Evolutionary conservation across 1,284 basidiomycete genomes (phyloP).

Genomic region (Rhodotorula sp.): DNA sequence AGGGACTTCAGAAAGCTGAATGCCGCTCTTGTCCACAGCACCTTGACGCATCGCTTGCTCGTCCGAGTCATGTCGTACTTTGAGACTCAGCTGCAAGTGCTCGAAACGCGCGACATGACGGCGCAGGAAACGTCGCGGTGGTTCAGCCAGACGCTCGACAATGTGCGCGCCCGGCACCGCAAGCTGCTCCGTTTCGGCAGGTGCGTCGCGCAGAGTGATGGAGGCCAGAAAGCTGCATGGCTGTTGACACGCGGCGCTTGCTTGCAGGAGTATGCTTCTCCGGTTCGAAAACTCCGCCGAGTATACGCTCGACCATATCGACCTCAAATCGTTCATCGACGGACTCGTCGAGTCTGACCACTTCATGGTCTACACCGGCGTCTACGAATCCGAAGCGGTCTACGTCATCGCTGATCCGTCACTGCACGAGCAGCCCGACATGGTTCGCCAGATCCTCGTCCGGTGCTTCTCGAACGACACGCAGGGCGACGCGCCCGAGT

Average conservation of each 20-base stretch:
- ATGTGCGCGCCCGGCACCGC: slow-evolving; percentile 85
- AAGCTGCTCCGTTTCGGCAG: slow-evolving; percentile 91
- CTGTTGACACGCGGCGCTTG: background rate
- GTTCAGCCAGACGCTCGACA: slow-evolving; percentile 92
- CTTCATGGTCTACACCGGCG: slow-evolving; percentile 89
- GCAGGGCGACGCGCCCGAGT: slow-evolving; percentile 49
- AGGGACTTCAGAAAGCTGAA: background rate
- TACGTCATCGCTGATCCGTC: slow-evolving; percentile 85
- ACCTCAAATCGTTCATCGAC: slow-evolving; percentile 76
- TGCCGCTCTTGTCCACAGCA: slow-evolving; percentile 52
- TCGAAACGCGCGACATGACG: slow-evolving; percentile 59
- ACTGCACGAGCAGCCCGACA: slow-evolving; percentile 78
- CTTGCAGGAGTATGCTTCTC: slow-evolving; percentile 55
- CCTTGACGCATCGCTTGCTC: slow-evolving; percentile 84
- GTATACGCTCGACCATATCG: slow-evolving; percentile 78
- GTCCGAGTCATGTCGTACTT: slow-evolving; percentile 89
- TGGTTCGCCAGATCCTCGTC: slow-evolving; percentile 76
- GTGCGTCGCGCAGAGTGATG: slow-evolving; percentile 53
- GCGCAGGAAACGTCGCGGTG: slow-evolving; percentile 79
- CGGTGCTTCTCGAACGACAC: slow-evolving; percentile 67
- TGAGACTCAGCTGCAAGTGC: slow-evolving; percentile 85
- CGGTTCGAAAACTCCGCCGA: slow-evolving; percentile 95
- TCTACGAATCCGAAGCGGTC: slow-evolving; percentile 85
- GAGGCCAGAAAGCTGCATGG: too few relatives aligned
- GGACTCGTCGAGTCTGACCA: slow-evolving; percentile 83